Evolutionary conservation across 2,329 filamentous ascomycete species (phyloP), one percentile per base, ranked within the genome.

Genomic region (Akanthomyces muscarius): DNA sequence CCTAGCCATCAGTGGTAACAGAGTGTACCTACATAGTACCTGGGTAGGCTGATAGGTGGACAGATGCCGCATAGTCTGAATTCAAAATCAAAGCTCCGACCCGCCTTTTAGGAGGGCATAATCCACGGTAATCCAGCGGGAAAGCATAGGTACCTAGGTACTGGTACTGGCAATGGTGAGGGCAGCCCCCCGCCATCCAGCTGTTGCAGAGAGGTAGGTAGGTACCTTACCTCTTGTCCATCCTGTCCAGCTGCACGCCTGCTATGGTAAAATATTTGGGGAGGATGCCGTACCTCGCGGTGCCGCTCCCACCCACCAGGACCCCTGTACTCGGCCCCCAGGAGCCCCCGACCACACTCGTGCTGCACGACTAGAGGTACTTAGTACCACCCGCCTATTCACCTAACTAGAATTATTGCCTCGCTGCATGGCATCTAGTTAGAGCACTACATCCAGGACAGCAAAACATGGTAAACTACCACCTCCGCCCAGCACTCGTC

Each of bases 281-380:
- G 14, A 45, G 5, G 36, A 30, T 36, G 10, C 33, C 30, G 5
- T 45, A 55, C 53, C 52, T 55, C 21, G 18, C 44, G 36, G 7
- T 25, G 21, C 5, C 21, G n/a, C 16, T 54, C 52, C 10, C 21
- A 21, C 38, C 52, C 52, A 23, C 53, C 51, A 30, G 16, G 41
- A 45, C 53, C 53, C 53, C 53, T 56, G 53, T 56, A 45, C 41
- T 41, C n/a, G 7, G 23, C 21, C 52, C 21, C 36, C 33, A 54
- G 14, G 13, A 55, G 16, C 36, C 8, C 33, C 33, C 2, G 33
- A 36, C 33, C 7, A 36, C 38, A 18, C 50, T 11, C 6, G n/a
- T 25, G 23, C 8, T 16, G 23, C 21, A 13, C 11, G 16, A 5
- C 47, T 48, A 4, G 45, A 41, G 38, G 38, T 16, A 21, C 11